Evolutionary conservation across 2,329 filamentous ascomycete genomes (phyloP).

Genomic region (Fusarium sp.): DNA sequence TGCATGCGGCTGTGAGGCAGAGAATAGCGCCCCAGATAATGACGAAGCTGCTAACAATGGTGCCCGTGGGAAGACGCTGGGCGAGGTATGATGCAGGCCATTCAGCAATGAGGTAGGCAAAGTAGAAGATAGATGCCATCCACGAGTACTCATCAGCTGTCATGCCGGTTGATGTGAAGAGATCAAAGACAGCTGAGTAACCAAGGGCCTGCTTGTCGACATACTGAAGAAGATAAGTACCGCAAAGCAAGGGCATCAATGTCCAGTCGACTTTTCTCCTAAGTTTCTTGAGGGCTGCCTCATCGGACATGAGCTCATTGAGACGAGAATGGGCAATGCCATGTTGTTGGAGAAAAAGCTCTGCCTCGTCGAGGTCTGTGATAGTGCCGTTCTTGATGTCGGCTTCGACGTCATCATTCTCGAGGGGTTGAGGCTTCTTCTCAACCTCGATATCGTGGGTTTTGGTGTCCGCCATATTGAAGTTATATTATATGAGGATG

Average conservation of each 20-base stretch:
- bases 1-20: slow-evolving; percentile 60
- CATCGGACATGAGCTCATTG: slow-evolving; percentile 47
- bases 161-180: slow-evolving; percentile 65
- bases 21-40: slow-evolving; percentile 59
- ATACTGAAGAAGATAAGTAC: slow-evolving; percentile 67
- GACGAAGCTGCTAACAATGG: slow-evolving; percentile 55
- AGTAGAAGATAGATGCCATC: slow-evolving; percentile 71
- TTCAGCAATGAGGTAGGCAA: slow-evolving; percentile 63
- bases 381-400: slow-evolving; percentile 45
- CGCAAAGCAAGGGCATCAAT: slow-evolving; percentile 66
- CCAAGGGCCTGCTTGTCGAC: slow-evolving; percentile 70
- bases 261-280: slow-evolving; percentile 64
- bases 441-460: slow-evolving; percentile 39
- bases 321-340: slow-evolving; percentile 45
- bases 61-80: slow-evolving; percentile 55
- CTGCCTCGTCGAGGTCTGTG: slow-evolving; percentile 49
- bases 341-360: slow-evolving; percentile 49
- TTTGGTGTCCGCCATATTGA: slow-evolving; percentile 38
- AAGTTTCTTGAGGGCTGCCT: slow-evolving; percentile 47
- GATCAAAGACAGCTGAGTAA: slow-evolving; percentile 70
- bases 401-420: slow-evolving; percentile 44
- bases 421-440: slow-evolving; percentile 42
- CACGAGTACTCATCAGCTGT: slow-evolving; percentile 65
- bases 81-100: slow-evolving; percentile 57
- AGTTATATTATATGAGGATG: background rate